Base-by-base conservation (phyloP, 805 yeast genomes). In the Starmerella sp. region DNA sequence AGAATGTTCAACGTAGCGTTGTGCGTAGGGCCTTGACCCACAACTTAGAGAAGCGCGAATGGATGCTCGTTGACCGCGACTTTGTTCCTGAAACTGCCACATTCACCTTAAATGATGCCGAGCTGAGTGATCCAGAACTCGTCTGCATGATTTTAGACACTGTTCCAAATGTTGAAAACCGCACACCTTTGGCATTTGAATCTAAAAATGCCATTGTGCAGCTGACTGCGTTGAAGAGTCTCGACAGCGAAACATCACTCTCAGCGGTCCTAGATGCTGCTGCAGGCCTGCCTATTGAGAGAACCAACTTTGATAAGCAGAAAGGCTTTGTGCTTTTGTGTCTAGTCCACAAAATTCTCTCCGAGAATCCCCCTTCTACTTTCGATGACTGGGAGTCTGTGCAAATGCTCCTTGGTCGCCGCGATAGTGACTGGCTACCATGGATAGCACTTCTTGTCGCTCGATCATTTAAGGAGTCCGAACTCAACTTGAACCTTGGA, bases 1-100 rank as follows among this genome's bases (percentile, higher is more conserved):
- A 49, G 14, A 39, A 55, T 5, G 39, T 54, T 14, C 65, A 63
- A 52, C 38, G 48, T 8, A 32, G 49, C 14, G 43, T 60, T n/a
- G 41, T 51, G 2, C n/a, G 44, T 1, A 54, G 56, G 36, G 60
- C 60, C 6, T 9, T 49, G 10, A 34, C 54, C 1, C 38, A 46
- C 6, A 45, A 42, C 13, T 49, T 55, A 22, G n/a, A 14, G 7
- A 31, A 28, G 5, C n/a, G 11, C 4, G 59, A 54, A 10, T 54
- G 42, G 31, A 57, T 51, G 60, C 53, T 57, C 6, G 28, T 57
- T 6, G 60, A 57, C 38, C 45, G 42, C 6, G n/a, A 31, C 3
- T 51, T 22, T n/a, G 38, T 57, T 6, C 55, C 54, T 7, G 52
- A 49, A 8, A 11, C 32, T 9, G 51, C 51, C 4, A n/a, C 49